These are phyloP conservation scores for Rhodotorula sp. DNA, from an alignment of 1,284 basidiomycete genomes.

Conservation along the genomic window DNA sequence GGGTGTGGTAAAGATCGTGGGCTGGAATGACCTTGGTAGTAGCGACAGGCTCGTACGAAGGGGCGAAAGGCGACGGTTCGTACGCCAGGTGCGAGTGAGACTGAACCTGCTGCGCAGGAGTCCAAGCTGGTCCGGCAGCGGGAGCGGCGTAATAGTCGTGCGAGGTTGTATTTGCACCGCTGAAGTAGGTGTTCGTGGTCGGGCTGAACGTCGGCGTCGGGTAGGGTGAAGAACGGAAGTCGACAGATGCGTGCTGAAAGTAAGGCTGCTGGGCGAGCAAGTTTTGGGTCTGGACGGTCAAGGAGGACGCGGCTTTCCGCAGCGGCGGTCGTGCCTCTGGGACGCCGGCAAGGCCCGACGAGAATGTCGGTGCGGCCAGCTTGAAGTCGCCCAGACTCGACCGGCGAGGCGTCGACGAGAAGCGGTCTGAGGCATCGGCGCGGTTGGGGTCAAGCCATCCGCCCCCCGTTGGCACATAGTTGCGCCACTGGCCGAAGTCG, in stretches of 20 bases:
- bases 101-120: background rate
- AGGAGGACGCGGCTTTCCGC: slow-evolving; percentile 18
- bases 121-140: background rate
- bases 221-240: slow-evolving; percentile 15
- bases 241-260: background rate
- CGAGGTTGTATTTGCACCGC: background rate
- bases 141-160: background rate
- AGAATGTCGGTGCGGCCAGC: background rate
- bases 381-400: slow-evolving; percentile 9
- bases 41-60: slow-evolving; percentile 2
- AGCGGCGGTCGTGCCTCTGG: background rate
- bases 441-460: slow-evolving; percentile 6
- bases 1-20: background rate
- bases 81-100: slow-evolving; percentile 9
- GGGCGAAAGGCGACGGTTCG: slow-evolving; percentile 3
- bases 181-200: slow-evolving; percentile 8
- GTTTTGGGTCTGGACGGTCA: background rate
- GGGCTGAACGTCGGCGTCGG: slow-evolving; percentile 23
- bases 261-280: background rate
- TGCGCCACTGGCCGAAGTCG: slow-evolving; percentile 8
- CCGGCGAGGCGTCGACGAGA: background rate
- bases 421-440: background rate
- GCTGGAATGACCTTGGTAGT: background rate
- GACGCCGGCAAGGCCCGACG: background rate
- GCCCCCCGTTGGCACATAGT: slow-evolving; percentile 2